Base-by-base conservation (phyloP, 2,329 filamentous ascomycete species). In the Aspergillus ruber region DNA sequence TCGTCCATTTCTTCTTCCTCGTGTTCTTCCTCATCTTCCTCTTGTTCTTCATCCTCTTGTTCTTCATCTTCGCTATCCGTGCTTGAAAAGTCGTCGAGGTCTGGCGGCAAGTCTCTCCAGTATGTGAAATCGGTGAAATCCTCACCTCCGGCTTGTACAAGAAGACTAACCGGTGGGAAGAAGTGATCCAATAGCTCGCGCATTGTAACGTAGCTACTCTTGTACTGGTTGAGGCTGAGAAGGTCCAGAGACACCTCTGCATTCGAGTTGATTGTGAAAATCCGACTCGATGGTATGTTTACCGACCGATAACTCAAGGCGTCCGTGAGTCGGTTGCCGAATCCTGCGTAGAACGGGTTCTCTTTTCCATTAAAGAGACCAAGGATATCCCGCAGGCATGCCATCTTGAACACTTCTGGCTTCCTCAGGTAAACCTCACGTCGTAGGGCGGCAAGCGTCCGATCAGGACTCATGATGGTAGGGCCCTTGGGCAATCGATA, bases 381-480 rank as follows among this genome's bases (percentile, higher is more conserved):
- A 63, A 90, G 84, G 57, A 98, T 97, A 66, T 98, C 93, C 36
- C 93, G 84, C 17, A 98, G 74, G 53, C 93, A 98, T 2, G 93
- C 90, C 94, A 98, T 98, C 71, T 98, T 98, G 81, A 98, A 98
- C 6, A 98, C 89, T 64, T 98, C 90, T 0, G 93, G 94, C 67
- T 98, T 97, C 45, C 93, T 83, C 21, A 98, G 77, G 65, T 98
- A 98, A 5, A 98, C 82, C 66, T 98, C 93, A 42, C 93, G 83
- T 48, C 93, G 80, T 25, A 98, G 71, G 0, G 93, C 94, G 6
- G 94, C 90, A 72, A 97, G 94, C 1, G 90, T 97, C 46, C 93
- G 81, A 68, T 98, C 93, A 0, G 93, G 94, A 32, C 88, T 95
- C 69, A 96, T 83, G 54, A 98, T 97, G 0, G 94, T 94, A 0